phyloP scores from a whole-genome alignment of 345 rosid species.

The Bruguiera parviflora region DNA sequence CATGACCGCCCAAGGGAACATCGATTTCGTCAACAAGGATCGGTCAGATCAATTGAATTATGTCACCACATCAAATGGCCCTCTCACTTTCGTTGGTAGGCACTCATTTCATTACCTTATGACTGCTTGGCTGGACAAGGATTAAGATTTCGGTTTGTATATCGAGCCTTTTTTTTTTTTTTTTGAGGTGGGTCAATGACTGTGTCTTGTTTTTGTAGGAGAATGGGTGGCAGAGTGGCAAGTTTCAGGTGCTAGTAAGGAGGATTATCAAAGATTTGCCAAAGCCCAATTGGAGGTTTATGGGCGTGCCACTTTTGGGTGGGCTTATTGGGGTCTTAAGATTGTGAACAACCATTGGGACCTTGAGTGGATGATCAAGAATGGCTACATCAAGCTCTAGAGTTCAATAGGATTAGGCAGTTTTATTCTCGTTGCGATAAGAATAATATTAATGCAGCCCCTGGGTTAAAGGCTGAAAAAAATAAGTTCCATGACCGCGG shows the following conservation, averaged over 20 bases:
- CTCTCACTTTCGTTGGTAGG: constrained; percentile 59
- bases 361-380: constrained; percentile 58
- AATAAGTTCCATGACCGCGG: too few species aligned
- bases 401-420: too few species aligned
- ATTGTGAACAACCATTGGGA: constrained; percentile 47
- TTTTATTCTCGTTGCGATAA: too few species aligned
- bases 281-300: constrained; percentile 50
- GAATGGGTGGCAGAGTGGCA: constrained; percentile 72
- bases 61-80: constrained; percentile 45
- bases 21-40: constrained; percentile 39
- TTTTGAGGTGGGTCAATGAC: not conserved
- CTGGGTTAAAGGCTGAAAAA: too few species aligned
- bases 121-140: not conserved
- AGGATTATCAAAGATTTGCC: constrained; percentile 46
- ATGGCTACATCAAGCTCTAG: constrained; percentile 47
- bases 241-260: constrained; percentile 39
- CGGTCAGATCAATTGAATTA: constrained; percentile 33
- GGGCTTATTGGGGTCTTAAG: constrained; percentile 68
- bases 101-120: too few species aligned
- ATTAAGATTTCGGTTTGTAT: not conserved
- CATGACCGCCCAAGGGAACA: constrained; percentile 50
- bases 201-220: constrained; percentile 26
- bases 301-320: constrained; percentile 55
- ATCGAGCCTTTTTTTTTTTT: not conserved
- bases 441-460: too few species aligned